These are phyloP conservation scores for Fusarium succisae DNA, from an alignment of 2,329 filamentous ascomycete species.

Conservation along the genomic window DNA sequence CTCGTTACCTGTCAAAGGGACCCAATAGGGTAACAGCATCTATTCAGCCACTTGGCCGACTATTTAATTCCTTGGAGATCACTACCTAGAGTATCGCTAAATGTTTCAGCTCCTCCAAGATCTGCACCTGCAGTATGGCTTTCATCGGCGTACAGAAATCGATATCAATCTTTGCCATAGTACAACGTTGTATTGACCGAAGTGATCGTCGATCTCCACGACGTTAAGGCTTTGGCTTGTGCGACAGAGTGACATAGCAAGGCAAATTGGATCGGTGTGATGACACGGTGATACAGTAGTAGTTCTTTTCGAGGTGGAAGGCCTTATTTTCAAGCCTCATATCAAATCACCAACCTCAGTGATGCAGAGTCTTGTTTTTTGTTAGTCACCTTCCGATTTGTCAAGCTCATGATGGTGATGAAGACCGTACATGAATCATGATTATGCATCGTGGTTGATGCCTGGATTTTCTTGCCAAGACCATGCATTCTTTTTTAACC, in stretches of 20 bases:
- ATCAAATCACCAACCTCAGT: rapidly evolving
- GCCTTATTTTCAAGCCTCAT: neutral
- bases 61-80: neutral
- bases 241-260: neutral
- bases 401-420: neutral
- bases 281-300: neutral
- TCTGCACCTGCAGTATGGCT: neutral
- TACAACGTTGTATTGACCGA: neutral
- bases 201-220: neutral
- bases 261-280: neutral
- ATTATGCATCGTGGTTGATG: neutral
- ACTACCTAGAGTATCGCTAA: neutral
- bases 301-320: neutral
- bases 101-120: neutral
- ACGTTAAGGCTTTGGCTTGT: neutral
- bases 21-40: neutral
- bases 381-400: neutral
- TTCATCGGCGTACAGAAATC: neutral
- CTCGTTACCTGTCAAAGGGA: neutral
- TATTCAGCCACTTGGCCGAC: neutral
- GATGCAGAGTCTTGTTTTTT: neutral
- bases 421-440: neutral
- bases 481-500: rapidly evolving
- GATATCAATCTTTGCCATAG: neutral
- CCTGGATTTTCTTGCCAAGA: neutral